Conservation (phyloP, 1,284 basidiomycete genomes). For the Fomitiporia mediterranea region DNA sequence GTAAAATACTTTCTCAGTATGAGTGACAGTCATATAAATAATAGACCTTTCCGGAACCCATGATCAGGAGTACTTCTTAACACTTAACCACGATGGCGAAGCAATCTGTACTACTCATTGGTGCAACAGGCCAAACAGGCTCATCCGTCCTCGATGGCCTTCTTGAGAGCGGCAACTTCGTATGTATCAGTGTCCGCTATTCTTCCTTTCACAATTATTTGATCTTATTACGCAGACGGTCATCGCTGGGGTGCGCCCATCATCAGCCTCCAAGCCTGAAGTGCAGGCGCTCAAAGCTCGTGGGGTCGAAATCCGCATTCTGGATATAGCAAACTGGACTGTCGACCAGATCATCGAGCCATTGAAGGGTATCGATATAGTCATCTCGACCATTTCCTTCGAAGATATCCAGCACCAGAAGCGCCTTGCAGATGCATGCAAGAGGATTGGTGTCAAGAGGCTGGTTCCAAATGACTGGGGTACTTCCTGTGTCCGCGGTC, state of each 20-base stretch:
- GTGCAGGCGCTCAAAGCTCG: conserved; percentile 7
- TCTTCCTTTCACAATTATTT: not conserved
- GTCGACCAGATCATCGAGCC: conserved; percentile 3
- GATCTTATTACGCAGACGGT: not conserved
- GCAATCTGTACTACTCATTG: conserved; percentile 6
- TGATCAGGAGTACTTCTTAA: too few relatives aligned
- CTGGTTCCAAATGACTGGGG: conserved; percentile 21
- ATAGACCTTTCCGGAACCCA: too few relatives aligned
- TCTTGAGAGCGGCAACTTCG: conserved; percentile 1
- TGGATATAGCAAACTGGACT: conserved; percentile 2
- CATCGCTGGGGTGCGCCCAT: conserved; percentile 14
- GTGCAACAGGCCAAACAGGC: conserved; percentile 11
- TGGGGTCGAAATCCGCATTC: conserved; percentile 13
- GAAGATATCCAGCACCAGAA: not conserved
- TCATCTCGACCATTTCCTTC: conserved; percentile 7
- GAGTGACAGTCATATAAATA: too few relatives aligned
- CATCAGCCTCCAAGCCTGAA: conserved; percentile 9
- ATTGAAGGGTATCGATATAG: conserved; percentile 7
- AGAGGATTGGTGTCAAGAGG: conserved; percentile 17
- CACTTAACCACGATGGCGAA: conserved; percentile 35
- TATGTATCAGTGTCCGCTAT: not conserved
- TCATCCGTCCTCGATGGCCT: not conserved
- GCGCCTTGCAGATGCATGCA: conserved; percentile 12
- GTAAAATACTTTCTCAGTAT: too few relatives aligned
- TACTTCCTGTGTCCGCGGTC: conserved; percentile 11